Percentiles rank a stretch among this genome's conserved stretches.
phyloP scores from a whole-genome alignment of 305 asterid genomes.

The Stenogyne calaminthoides region DNA sequence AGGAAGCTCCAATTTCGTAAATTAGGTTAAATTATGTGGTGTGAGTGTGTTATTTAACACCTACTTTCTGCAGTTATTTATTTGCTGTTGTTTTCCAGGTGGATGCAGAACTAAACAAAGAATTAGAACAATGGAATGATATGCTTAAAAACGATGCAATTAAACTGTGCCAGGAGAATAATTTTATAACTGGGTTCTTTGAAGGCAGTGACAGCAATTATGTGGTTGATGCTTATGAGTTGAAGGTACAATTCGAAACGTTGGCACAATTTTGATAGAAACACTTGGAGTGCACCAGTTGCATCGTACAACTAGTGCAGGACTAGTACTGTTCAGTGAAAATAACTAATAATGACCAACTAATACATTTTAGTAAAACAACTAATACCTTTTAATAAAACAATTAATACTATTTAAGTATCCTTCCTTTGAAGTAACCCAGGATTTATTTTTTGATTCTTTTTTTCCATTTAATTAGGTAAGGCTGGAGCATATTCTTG shows the following conservation, averaged over 20 bases:
- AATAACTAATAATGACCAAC: too few species aligned
- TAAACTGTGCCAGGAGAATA: constrained; percentile 88
- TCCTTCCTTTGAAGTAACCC: background rate
- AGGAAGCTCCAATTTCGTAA: constrained; percentile 2
- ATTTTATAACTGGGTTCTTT: constrained; percentile 87
- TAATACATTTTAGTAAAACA: too few species aligned
- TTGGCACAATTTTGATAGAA: background rate
- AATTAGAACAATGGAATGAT: constrained; percentile 93
- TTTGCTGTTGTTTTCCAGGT: constrained; percentile 54
- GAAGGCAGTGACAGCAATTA: constrained; percentile 88
- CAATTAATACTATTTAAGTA: too few species aligned
- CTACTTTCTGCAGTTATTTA: constrained; percentile 15
- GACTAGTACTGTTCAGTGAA: too few species aligned
- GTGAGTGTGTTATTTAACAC: background rate
- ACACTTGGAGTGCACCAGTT: too few species aligned
- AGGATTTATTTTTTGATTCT: constrained; percentile 6
- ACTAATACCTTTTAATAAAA: too few species aligned
- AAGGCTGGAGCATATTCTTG: constrained; percentile 97
- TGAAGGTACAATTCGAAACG: constrained; percentile 60
- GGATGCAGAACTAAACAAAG: constrained; percentile 81
- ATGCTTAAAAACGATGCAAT: constrained; percentile 82
- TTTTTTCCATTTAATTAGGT: constrained; percentile 46
- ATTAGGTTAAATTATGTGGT: background rate
- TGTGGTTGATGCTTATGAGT: constrained; percentile 93
- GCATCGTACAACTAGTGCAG: too few species aligned